phyloP scores from a whole-genome alignment of 164 flowering plant genomes.

The Chimonanthus praecox region DNA sequence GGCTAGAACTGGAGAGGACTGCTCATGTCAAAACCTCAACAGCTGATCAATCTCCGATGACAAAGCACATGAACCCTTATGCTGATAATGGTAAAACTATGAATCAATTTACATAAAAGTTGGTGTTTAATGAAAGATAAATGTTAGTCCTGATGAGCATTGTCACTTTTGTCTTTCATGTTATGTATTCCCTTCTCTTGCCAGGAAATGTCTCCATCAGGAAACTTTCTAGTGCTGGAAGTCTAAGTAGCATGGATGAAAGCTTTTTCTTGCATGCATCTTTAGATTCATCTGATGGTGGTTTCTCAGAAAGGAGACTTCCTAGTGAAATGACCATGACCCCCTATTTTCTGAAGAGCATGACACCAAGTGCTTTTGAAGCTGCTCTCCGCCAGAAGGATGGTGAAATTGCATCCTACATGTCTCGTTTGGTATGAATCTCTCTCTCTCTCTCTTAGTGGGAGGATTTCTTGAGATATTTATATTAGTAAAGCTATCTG shows the following conservation, averaged over 20 bases:
- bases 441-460: background rate
- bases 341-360: slow-evolving; percentile 79
- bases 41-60: slow-evolving; percentile 47
- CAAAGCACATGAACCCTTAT: slow-evolving; percentile 38
- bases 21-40: slow-evolving; percentile 39
- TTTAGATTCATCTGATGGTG: slow-evolving; percentile 68
- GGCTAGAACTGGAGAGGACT: slow-evolving; percentile 69
- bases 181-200: background rate
- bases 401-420: slow-evolving; percentile 95
- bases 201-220: slow-evolving; percentile 52
- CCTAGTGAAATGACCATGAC: slow-evolving; percentile 50
- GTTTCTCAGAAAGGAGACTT: slow-evolving; percentile 53
- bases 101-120: background rate
- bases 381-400: slow-evolving; percentile 92
- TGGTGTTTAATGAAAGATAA: too few species aligned
- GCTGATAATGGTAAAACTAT: slow-evolving; percentile 59
- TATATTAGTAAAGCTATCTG: too few species aligned
- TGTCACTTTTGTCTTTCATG: background rate
- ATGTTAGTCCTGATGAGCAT: background rate
- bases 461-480: too few species aligned
- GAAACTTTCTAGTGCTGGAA: slow-evolving; percentile 81
- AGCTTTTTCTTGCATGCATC: slow-evolving; percentile 92
- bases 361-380: slow-evolving; percentile 88
- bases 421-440: slow-evolving; percentile 83
- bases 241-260: slow-evolving; percentile 92